These are phyloP conservation scores for Heterobasidion irregulare DNA, from an alignment of 1,284 basidiomycete species.

Conservation along the genomic window DNA sequence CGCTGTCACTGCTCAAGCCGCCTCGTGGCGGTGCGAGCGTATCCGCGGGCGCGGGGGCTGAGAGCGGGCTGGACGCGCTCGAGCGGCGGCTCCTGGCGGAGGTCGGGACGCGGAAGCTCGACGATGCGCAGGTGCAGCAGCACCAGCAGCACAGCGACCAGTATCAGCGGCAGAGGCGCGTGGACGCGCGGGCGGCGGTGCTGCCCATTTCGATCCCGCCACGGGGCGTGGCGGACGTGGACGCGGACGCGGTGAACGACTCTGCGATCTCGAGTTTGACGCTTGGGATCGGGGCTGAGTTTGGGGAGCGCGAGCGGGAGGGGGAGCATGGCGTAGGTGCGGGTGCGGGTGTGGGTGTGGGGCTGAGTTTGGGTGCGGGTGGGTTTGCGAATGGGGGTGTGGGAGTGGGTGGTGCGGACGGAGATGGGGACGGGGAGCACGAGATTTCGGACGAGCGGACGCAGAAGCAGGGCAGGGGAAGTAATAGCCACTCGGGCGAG, in stretches of 20 bases:
- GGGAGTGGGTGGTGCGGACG: slow-evolving; percentile 13
- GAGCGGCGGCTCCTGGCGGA: slow-evolving; percentile 53
- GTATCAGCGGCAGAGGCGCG: slow-evolving; percentile 15
- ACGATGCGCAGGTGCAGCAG: slow-evolving; percentile 11
- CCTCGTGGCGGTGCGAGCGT: slow-evolving; percentile 11
- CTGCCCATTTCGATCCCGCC: slow-evolving; percentile 36
- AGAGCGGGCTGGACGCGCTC: slow-evolving; percentile 52
- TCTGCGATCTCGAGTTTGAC: slow-evolving; percentile 70
- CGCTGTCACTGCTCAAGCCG: slow-evolving; percentile 31
- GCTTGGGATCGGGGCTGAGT: slow-evolving; percentile 35
- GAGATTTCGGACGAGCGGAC: slow-evolving; percentile 13
- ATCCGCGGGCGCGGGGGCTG: background rate
- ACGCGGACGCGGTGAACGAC: slow-evolving; percentile 44
- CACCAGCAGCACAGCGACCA: background rate
- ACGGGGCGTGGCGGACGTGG: slow-evolving; percentile 5
- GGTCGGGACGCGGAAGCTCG: slow-evolving; percentile 55
- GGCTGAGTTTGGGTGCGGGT: background rate
- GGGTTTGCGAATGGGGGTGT: slow-evolving; percentile 8
- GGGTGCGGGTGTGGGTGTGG: slow-evolving; percentile 13
- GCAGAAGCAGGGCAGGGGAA: slow-evolving; percentile 12
- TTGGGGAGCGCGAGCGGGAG: slow-evolving; percentile 28
- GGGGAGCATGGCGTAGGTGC: slow-evolving; percentile 16
- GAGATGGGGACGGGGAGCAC: slow-evolving; percentile 22
- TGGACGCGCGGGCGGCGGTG: slow-evolving; percentile 39
- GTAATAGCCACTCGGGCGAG: slow-evolving; percentile 14